Base-by-base conservation (phyloP, 2,329 filamentous ascomycete species). In the Aspergillus quadrilineatus region DNA sequence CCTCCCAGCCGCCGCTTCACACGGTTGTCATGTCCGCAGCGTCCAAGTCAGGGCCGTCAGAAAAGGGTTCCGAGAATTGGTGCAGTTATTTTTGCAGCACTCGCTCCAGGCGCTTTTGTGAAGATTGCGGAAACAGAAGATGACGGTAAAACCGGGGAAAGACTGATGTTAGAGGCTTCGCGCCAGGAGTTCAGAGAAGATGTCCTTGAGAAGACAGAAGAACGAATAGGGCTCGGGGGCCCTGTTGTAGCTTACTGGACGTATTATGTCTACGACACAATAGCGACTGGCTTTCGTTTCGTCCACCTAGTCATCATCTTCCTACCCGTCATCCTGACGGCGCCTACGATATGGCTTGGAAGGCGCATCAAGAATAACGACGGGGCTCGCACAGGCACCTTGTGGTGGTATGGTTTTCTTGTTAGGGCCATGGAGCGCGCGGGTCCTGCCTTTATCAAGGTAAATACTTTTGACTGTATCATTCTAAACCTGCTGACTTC, bases 371-470 rank as follows among this genome's bases (percentile, higher is more conserved):
- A 82, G 2, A 78, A 85, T 34, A 83, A 82, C 56, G 87, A 91
- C 64, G 85, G 90, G 62, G 90, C 96, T 76, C 82, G 90, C 60
- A 81, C 78, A 5, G 93, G 94, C 0, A 92, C 92, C 0, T 69
- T 97, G 3, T 96, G 90, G 91, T 99, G 94, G 94, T 99, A 97
- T 76, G 80, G 80, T 3, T 94, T 96, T 67, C 75, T 99, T 39
- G 92, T 97, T 8, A 83, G 80, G 56, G 83, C 89, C 29, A 97
- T 99, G 94, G 93, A 99, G 75, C 82, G 87, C 69, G 91, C 93
- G 15, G 94, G 94, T 0, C 92, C 94, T 44, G 92, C 94, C 0
- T 99, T 99, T 69, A 99, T 99, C 77, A 99, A 99, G 83, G 89
- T 90, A 75, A 32, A 60, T 42, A 29, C 17, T 26, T 43, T 28